Conservation (phyloP, 164 flowering plant species). For the Protea cynaroides region DNA sequence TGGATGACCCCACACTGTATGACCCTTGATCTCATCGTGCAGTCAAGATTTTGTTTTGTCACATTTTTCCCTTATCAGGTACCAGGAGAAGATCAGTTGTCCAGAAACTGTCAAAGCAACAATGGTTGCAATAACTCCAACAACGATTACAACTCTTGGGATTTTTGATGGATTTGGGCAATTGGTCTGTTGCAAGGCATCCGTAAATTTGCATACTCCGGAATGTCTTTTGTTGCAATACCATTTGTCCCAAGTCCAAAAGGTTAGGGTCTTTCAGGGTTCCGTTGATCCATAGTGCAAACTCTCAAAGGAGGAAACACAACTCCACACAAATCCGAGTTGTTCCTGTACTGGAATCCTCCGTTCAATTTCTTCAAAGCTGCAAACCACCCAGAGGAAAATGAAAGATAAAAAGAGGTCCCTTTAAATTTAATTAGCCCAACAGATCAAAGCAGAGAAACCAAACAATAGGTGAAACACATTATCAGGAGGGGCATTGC, state of each 20-base stretch:
- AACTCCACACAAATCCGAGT: constrained; percentile 59
- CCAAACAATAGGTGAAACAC: not conserved
- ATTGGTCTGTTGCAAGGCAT: constrained; percentile 30
- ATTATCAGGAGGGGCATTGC: constrained; percentile 78
- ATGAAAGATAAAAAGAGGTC: not conserved
- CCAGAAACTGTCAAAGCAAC: constrained; percentile 24
- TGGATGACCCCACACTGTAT: too few relatives aligned
- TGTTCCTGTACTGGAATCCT: constrained; percentile 70
- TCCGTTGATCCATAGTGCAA: constrained; percentile 30
- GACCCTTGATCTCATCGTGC: too few relatives aligned
- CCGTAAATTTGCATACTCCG: constrained; percentile 57
- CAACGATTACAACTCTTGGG: constrained; percentile 28
- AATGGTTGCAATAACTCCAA: constrained; percentile 38
- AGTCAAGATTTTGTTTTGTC: too few relatives aligned
- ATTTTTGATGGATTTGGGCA: constrained; percentile 33
- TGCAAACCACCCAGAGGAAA: constrained; percentile 19
- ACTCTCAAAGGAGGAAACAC: constrained; percentile 43
- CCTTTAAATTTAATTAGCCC: not conserved
- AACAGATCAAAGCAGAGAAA: not conserved
- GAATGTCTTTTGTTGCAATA: constrained; percentile 32
- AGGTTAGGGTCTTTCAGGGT: constrained; percentile 48
- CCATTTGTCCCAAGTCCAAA: constrained; percentile 28
- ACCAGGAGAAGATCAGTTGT: constrained; percentile 46
- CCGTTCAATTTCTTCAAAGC: constrained; percentile 64
- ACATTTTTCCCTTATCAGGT: too few relatives aligned